Evolutionary conservation across 768 basidiomycete species (phyloP).

Genomic region (Polyporus arcularius): DNA sequence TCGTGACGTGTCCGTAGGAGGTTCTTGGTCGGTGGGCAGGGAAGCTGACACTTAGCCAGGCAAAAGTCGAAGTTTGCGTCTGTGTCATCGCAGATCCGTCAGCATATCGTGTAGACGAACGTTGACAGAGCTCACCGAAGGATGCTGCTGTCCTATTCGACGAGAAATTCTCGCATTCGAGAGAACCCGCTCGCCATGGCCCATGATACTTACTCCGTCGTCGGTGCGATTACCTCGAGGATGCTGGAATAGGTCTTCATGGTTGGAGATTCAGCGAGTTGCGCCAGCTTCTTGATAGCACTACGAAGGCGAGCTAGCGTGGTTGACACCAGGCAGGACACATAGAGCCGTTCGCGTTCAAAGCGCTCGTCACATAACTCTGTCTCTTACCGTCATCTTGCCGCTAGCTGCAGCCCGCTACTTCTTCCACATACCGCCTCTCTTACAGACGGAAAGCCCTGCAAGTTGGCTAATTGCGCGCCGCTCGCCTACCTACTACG

Average conservation of each 20-base stretch:
- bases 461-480: too few relatives aligned
- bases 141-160: conserved; percentile 67
- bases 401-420: too few relatives aligned
- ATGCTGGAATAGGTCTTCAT: conserved; percentile 62
- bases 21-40: conserved; percentile 27
- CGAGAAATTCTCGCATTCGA: conserved; percentile 41
- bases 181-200: conserved; percentile 48
- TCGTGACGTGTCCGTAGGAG: too few relatives aligned
- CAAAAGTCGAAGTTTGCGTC: conserved; percentile 37
- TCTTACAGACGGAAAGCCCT: too few relatives aligned
- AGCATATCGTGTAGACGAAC: too few relatives aligned
- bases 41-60: conserved; percentile 32
- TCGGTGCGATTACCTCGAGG: conserved; percentile 63
- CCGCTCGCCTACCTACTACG: too few relatives aligned
- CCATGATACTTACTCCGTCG: conserved; percentile 13
- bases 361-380: not conserved
- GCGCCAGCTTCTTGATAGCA: not conserved
- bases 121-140: conserved; percentile 54
- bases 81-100: conserved; percentile 6
- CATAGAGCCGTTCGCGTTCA: too few relatives aligned
- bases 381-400: not conserved
- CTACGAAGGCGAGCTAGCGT: not conserved
- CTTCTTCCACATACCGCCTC: too few relatives aligned
- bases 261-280: conserved; percentile 37
- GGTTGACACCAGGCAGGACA: too few relatives aligned